phyloP scores from a whole-genome alignment of 352 stramenopile species.

The Thraustochytrium sp. region DNA sequence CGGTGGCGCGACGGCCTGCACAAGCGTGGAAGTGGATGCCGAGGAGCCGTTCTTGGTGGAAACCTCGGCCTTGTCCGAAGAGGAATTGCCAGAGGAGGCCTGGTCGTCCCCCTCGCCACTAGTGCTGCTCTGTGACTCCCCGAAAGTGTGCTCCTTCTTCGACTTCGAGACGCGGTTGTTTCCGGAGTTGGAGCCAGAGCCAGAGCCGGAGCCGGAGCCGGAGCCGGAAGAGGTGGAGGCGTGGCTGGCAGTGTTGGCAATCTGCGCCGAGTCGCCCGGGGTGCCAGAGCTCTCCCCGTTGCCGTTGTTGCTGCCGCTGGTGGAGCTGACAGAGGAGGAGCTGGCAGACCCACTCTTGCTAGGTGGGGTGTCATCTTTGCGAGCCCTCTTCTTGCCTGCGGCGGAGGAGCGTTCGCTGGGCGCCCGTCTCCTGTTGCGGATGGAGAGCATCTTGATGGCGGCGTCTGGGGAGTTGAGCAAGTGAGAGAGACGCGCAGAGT shows the following conservation, averaged over 20 bases:
- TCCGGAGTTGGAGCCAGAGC: not conserved
- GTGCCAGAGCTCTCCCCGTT: not conserved
- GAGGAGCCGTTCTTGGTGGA: not conserved
- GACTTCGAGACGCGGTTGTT: not conserved
- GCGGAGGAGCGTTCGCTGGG: not conserved
- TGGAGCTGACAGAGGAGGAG: not conserved
- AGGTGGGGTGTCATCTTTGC: not conserved
- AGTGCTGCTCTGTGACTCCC: too few species aligned
- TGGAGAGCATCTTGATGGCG: conserved; percentile 20
- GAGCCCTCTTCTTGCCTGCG: not conserved
- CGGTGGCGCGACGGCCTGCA: not conserved
- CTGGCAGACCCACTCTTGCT: not conserved
- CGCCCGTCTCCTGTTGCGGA: not conserved
- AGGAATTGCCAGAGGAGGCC: not conserved
- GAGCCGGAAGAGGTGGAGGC: not conserved
- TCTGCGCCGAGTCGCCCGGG: too few species aligned
- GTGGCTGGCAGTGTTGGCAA: not conserved
- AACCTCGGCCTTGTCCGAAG: not conserved
- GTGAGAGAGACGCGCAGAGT: not conserved
- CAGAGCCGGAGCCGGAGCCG: not conserved
- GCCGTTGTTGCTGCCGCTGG: not conserved
- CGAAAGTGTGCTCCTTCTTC: too few species aligned
- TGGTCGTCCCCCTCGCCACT: not conserved
- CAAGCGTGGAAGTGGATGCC: not conserved
- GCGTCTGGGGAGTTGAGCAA: not conserved